Evolutionary conservation across 768 basidiomycete genomes (phyloP).

Genomic region (Leccinum longicurvipes): DNA sequence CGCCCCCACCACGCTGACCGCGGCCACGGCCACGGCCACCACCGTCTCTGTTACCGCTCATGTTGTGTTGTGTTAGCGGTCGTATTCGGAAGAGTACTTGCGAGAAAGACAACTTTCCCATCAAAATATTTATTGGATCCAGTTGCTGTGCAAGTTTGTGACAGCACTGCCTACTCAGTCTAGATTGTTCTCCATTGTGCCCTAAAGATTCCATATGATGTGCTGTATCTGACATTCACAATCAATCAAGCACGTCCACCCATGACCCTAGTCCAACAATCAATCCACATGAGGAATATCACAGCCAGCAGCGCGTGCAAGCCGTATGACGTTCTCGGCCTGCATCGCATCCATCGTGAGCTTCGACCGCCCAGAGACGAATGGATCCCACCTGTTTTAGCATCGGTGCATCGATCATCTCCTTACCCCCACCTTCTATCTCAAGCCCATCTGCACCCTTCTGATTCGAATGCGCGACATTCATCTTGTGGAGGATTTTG

Average conservation of each 20-base stretch:
- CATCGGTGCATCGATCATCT: slow-evolving; percentile 94
- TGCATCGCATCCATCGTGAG: slow-evolving; percentile 16
- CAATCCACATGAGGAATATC: slow-evolving; percentile 44
- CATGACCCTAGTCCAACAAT: not conserved
- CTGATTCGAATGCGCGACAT: slow-evolving; percentile 47
- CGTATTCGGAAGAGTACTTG: not conserved
- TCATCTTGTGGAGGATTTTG: slow-evolving; percentile 67
- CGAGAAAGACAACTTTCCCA: not conserved
- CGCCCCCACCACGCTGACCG: slow-evolving; percentile 9
- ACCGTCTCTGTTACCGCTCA: slow-evolving; percentile 16
- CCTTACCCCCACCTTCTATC: slow-evolving; percentile 48
- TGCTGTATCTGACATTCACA: not conserved
- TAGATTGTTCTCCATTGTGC: not conserved
- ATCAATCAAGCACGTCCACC: too few relatives aligned
- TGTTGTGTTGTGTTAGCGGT: slow-evolving; percentile 1
- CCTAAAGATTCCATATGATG: too few relatives aligned
- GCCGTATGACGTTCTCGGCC: slow-evolving; percentile 50
- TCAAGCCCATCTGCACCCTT: slow-evolving; percentile 75
- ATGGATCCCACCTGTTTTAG: slow-evolving; percentile 53
- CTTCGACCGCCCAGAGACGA: not conserved
- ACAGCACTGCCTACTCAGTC: too few relatives aligned
- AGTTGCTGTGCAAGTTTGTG: too few relatives aligned
- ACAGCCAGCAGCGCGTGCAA: slow-evolving; percentile 54
- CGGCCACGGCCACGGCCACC: slow-evolving; percentile 18
- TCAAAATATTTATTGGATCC: not conserved